Conservation (phyloP, 2,329 filamentous ascomycete species). For the Colletotrichum karsti region DNA sequence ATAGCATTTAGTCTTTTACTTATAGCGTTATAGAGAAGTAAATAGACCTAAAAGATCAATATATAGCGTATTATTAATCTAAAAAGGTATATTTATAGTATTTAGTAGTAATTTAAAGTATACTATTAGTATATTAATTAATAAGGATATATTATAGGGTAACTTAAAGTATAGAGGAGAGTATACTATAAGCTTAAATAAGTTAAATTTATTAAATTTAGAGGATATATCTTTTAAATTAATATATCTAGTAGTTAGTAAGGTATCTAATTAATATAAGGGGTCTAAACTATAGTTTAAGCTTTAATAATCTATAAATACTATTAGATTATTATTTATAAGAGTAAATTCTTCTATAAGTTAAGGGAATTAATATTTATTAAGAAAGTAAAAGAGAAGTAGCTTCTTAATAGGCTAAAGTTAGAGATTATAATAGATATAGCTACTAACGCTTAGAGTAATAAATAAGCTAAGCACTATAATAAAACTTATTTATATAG, state of each 20-base stretch:
- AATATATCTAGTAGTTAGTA: neutral
- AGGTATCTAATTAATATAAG: neutral
- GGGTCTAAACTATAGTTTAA: neutral
- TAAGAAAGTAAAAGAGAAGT: neutral
- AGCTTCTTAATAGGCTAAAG: too few species aligned
- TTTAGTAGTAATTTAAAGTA: neutral
- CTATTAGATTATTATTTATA: neutral
- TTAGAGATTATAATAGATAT: too few species aligned
- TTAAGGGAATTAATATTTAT: neutral
- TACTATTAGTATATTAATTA: neutral
- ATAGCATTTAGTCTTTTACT: too few species aligned
- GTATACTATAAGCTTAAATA: neutral
- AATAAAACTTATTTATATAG: too few species aligned
- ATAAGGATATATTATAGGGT: neutral
- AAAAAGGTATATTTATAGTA: neutral
- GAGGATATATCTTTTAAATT: neutral
- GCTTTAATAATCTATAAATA: neutral
- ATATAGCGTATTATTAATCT: too few species aligned
- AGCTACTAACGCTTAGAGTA: too few species aligned
- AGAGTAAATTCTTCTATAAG: neutral
- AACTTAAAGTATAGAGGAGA: neutral
- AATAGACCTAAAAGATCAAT: too few species aligned
- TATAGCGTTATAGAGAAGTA: too few species aligned
- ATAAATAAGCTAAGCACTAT: too few species aligned
- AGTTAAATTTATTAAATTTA: neutral